Conservation (phyloP, 192 early-diverging fungal genomes). For the Dimargaris cristalligena region DNA sequence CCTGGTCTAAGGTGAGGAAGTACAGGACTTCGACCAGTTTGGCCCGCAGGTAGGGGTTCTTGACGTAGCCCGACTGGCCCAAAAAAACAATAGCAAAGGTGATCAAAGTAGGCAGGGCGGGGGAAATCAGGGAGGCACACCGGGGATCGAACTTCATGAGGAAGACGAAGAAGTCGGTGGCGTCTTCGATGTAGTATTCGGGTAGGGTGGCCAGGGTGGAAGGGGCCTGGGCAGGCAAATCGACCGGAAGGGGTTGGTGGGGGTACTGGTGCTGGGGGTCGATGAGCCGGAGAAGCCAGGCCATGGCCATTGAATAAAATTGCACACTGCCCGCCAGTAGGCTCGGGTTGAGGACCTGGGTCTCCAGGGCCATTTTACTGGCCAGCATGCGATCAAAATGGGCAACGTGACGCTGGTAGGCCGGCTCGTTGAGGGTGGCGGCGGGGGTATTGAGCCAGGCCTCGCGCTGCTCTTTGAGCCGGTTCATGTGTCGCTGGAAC, state of each 20-base stretch:
- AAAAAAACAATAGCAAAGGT: conserved; percentile 65
- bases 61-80: conserved; percentile 56
- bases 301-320: conserved; percentile 84
- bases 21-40: conserved; percentile 75
- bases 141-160: conserved; percentile 38
- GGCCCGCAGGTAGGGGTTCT: conserved; percentile 90
- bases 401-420: conserved; percentile 40
- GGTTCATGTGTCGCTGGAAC: conserved; percentile 44
- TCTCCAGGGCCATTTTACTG: conserved; percentile 51
- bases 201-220: conserved; percentile 59
- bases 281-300: conserved; percentile 64
- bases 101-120: conserved; percentile 9
- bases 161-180: conserved; percentile 62
- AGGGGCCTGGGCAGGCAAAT: conserved; percentile 36
- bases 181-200: conserved; percentile 85
- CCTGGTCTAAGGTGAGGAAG: conserved; percentile 22
- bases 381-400: conserved; percentile 53
- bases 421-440: conserved; percentile 18
- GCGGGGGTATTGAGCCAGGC: conserved; percentile 16
- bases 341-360: conserved; percentile 58
- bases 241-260: conserved; percentile 18
- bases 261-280: conserved; percentile 21
- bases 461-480: conserved; percentile 22
- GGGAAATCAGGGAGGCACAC: conserved; percentile 14
- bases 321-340: conserved; percentile 42